A percentile compares a stretch with the other conserved stretches of the same genome.
Conservation (phyloP, 352 stramenopile species). For the Pythium grandisporangium region DNA sequence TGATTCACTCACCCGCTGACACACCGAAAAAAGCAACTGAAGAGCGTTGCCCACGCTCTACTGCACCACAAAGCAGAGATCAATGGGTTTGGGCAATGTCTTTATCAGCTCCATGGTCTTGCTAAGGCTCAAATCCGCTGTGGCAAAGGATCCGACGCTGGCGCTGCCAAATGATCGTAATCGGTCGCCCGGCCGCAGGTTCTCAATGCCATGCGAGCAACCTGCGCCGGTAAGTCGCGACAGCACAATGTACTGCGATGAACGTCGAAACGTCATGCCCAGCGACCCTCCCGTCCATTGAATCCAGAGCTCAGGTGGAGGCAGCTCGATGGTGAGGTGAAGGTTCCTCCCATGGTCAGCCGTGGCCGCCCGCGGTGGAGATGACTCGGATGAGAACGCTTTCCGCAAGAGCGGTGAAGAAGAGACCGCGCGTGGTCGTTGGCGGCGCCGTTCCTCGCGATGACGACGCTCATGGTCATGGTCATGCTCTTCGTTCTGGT, state of each 20-base stretch:
- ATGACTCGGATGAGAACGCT: no score
- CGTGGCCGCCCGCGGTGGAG: no score
- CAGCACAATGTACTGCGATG: constrained; percentile 66
- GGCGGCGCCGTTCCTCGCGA: no score
- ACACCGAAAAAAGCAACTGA: no score
- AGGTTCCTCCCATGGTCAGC: no score
- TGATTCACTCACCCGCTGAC: no score
- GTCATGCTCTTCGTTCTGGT: no score
- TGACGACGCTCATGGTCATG: no score
- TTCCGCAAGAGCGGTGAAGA: no score
- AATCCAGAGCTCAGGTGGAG: constrained; percentile 54
- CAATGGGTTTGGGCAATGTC: constrained; percentile 54
- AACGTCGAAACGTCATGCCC: constrained; percentile 75
- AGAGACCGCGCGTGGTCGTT: no score
- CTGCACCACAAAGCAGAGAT: constrained; percentile 75
- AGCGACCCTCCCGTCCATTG: constrained; percentile 62
- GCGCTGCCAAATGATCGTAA: constrained; percentile 62
- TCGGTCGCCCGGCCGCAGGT: constrained; percentile 62
- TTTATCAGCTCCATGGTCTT: constrained; percentile 82
- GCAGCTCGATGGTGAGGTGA: no score
- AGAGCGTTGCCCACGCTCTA: no score
- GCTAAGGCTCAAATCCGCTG: constrained; percentile 39
- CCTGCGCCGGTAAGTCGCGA: constrained; percentile 66
- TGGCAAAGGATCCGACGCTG: constrained; percentile 20
- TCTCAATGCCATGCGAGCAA: constrained; percentile 48